These are phyloP conservation scores for Prunus mume DNA, from an alignment of 306 rosid genomes.

Conservation along the genomic window DNA sequence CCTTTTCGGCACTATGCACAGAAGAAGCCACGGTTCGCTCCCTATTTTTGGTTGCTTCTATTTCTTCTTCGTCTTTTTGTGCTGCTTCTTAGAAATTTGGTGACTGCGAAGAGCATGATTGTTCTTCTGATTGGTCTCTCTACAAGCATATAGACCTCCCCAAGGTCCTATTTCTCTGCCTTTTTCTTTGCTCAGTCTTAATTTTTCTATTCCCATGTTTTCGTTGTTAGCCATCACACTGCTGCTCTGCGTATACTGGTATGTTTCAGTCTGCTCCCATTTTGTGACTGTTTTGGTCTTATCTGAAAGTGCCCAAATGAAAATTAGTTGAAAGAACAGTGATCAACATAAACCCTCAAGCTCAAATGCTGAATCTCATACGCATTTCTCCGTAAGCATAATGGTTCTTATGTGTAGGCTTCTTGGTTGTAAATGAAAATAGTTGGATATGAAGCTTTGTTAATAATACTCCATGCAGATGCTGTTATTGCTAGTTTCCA, in stretches of 20 bases:
- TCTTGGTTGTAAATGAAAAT: background rate
- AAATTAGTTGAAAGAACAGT: background rate
- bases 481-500: background rate
- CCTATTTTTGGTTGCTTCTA: background rate
- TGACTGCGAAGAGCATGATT: constrained; percentile 84
- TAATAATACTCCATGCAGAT: background rate
- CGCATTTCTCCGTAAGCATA: background rate
- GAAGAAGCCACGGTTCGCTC: background rate
- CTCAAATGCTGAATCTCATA: background rate
- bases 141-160: constrained; percentile 83
- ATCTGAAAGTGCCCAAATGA: background rate
- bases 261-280: background rate
- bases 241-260: background rate
- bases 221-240: background rate
- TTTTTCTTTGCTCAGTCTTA: background rate
- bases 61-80: background rate
- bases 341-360: background rate
- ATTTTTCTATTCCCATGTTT: background rate
- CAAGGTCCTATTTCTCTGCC: constrained; percentile 40
- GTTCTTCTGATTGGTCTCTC: constrained; percentile 90
- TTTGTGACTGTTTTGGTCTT: background rate
- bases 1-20: no score
- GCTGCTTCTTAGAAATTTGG: background rate
- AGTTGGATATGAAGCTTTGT: background rate
- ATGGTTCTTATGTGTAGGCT: background rate